Evolutionary conservation across 306 rosid genomes (phyloP).

Genomic region (Pterocarpus macrocarpus): DNA sequence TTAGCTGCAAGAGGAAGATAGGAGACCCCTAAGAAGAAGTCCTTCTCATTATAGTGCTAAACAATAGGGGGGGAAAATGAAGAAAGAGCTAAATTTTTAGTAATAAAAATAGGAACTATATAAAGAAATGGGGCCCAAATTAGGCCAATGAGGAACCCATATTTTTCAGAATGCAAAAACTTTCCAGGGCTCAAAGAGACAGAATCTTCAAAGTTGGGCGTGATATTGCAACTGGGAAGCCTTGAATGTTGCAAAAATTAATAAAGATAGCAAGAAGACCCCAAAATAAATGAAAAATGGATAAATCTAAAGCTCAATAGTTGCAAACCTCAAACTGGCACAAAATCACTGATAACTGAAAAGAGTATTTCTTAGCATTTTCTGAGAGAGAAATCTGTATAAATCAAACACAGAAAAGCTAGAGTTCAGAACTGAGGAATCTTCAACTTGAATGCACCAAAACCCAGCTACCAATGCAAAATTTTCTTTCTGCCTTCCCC

Average conservation of each 20-base stretch:
- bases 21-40: neutral
- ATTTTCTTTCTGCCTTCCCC: neutral
- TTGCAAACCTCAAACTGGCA: slow-evolving; percentile 1
- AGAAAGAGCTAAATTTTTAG: slow-evolving; percentile 6
- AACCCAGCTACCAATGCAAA: slow-evolving; percentile 11
- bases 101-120: slow-evolving; percentile 45
- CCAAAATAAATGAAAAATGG: neutral
- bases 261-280: neutral
- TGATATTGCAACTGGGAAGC: slow-evolving; percentile 28
- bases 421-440: neutral
- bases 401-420: neutral
- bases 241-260: neutral
- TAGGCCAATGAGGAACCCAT: slow-evolving; percentile 41
- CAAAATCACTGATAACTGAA: neutral
- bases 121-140: slow-evolving; percentile 60
- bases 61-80: neutral
- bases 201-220: slow-evolving; percentile 21
- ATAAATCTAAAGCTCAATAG: neutral
- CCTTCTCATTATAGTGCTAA: neutral
- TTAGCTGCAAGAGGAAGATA: neutral
- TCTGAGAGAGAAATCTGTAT: slow-evolving; percentile 37
- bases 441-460: neutral
- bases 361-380: neutral
- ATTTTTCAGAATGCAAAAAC: slow-evolving; percentile 45
- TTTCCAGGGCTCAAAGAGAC: slow-evolving; percentile 44